Evolutionary conservation across 768 basidiomycete species (phyloP).

Genomic region (Pleurotus citrinopileatus): DNA sequence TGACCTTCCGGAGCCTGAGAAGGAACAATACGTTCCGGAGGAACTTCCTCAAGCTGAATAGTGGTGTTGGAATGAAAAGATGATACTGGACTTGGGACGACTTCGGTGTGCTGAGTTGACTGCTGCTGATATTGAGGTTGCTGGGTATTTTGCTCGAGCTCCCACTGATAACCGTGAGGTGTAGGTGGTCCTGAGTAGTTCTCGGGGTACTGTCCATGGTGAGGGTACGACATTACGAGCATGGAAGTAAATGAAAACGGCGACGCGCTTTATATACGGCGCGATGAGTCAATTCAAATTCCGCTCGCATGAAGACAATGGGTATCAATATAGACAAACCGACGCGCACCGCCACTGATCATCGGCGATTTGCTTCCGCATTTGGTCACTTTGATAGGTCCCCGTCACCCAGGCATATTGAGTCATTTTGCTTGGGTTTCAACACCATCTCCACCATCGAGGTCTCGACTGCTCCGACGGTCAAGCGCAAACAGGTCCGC

Average conservation of each 20-base stretch:
- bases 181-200: slow-evolving; percentile 47
- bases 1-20: slow-evolving; percentile 20
- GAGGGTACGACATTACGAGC: slow-evolving; percentile 45
- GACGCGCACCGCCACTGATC: neutral
- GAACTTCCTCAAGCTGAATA: slow-evolving; percentile 26
- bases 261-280: slow-evolving; percentile 9
- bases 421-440: no score
- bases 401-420: no score
- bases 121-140: slow-evolving; percentile 35
- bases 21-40: slow-evolving; percentile 25
- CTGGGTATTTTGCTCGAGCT: slow-evolving; percentile 23
- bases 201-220: slow-evolving; percentile 41
- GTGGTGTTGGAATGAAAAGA: slow-evolving; percentile 24
- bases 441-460: no score
- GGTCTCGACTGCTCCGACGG: no score
- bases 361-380: neutral
- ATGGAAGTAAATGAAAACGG: slow-evolving; percentile 3
- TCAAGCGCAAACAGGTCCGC: no score
- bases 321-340: neutral
- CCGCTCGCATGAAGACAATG: neutral
- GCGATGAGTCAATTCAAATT: slow-evolving; percentile 10
- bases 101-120: slow-evolving; percentile 29
- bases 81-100: slow-evolving; percentile 17
- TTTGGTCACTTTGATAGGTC: no score
- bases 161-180: slow-evolving; percentile 41